Evolutionary conservation across 2,329 filamentous ascomycete genomes (phyloP).

Genomic region (Aspergillus pseudoviridinutans): DNA sequence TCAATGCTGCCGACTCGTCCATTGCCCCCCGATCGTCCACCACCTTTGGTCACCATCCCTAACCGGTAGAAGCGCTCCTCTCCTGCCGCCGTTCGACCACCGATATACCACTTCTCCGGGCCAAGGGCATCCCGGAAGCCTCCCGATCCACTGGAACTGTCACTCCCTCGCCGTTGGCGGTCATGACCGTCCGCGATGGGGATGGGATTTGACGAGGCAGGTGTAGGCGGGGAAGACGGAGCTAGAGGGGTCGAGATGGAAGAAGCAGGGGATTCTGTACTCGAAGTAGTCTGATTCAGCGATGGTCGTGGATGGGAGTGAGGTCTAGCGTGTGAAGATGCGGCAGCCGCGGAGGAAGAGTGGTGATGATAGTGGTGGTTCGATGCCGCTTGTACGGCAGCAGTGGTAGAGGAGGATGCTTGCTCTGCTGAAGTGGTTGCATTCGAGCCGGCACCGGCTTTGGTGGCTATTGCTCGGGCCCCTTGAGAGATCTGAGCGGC

Average conservation of each 20-base stretch:
- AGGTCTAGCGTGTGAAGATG: constrained; percentile 12
- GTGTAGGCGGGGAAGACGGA: constrained; percentile 20
- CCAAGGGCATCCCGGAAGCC: constrained; percentile 47
- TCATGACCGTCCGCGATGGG: constrained; percentile 34
- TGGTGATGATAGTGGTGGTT: constrained; percentile 37
- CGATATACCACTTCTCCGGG: constrained; percentile 51
- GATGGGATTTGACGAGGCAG: constrained; percentile 34
- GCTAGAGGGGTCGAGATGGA: constrained; percentile 36
- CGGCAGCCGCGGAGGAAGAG: constrained; percentile 12
- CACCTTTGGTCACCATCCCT: constrained; percentile 45
- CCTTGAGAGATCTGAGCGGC: constrained; percentile 39
- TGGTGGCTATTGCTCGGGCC: constrained; percentile 48
- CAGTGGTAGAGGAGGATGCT: constrained; percentile 11
- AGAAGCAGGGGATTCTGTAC: constrained; percentile 36
- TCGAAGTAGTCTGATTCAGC: constrained; percentile 32
- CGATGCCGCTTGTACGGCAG: constrained; percentile 11
- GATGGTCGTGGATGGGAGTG: constrained; percentile 22
- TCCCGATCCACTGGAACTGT: constrained; percentile 44
- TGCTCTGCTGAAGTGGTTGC: constrained; percentile 16
- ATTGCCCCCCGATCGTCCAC: constrained; percentile 38
- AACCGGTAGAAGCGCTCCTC: constrained; percentile 48
- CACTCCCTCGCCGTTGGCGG: constrained; percentile 45
- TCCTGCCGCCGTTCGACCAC: constrained; percentile 43
- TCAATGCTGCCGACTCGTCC: constrained; percentile 46
- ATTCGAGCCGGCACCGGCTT: constrained; percentile 29